Conservation (phyloP, 306 rosid species). For the Geum urbanum region DNA sequence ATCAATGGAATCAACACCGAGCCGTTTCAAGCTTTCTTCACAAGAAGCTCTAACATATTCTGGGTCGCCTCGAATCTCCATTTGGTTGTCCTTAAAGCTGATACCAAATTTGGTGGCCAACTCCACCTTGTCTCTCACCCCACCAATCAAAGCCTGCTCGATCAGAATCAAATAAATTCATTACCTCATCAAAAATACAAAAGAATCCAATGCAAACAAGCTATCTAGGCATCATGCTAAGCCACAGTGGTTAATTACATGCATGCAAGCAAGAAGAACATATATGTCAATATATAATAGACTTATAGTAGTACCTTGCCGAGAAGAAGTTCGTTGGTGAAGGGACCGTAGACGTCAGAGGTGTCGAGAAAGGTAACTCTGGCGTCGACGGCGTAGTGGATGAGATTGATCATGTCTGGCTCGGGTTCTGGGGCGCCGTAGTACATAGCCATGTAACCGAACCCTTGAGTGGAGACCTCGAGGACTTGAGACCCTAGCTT, state of each 20-base stretch:
- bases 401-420: slow-evolving; percentile 50
- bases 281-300: no score
- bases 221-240: no score
- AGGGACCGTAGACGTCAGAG: slow-evolving; percentile 46
- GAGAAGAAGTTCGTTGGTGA: slow-evolving; percentile 48
- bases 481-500: background rate
- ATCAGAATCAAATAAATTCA: no score
- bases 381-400: slow-evolving; percentile 41
- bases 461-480: slow-evolving; percentile 32
- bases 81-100: slow-evolving; percentile 14
- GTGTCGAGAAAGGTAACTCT: slow-evolving; percentile 62
- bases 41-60: slow-evolving; percentile 52
- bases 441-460: slow-evolving; percentile 64
- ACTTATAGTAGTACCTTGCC: no score
- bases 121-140: slow-evolving; percentile 40
- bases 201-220: no score
- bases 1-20: slow-evolving; percentile 48
- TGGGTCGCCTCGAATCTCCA: slow-evolving; percentile 49
- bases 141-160: slow-evolving; percentile 36
- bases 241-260: no score
- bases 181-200: no score
- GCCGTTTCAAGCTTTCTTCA: slow-evolving; percentile 64
- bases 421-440: slow-evolving; percentile 56
- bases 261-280: no score
- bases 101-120: slow-evolving; percentile 55